These are phyloP conservation scores for Cryptococcus sp. DNA, from an alignment of 1,284 basidiomycete species.

Conservation along the genomic window DNA sequence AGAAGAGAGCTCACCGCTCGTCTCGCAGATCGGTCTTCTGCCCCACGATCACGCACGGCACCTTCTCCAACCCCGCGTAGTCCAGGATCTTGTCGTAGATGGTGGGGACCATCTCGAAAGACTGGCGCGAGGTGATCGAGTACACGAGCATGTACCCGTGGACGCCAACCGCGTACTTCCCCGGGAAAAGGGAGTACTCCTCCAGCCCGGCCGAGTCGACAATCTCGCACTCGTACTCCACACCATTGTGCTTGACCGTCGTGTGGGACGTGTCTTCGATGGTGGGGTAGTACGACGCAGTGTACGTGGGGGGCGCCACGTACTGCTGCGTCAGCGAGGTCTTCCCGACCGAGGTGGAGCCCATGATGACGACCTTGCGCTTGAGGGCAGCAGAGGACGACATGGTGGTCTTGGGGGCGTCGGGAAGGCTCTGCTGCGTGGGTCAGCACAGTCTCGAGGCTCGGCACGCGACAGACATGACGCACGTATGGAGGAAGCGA, in stretches of 20 bases:
- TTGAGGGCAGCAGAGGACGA: constrained; percentile 51
- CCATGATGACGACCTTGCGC: constrained; percentile 78
- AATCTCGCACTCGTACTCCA: constrained; percentile 92
- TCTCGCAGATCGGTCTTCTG: constrained; percentile 83
- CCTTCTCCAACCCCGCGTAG: constrained; percentile 81
- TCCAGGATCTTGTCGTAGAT: constrained; percentile 97
- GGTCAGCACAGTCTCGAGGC: background rate
- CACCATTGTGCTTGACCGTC: constrained; percentile 74
- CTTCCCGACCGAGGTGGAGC: constrained; percentile 76
- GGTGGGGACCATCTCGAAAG: constrained; percentile 94
- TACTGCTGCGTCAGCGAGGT: constrained; percentile 72
- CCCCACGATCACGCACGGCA: constrained; percentile 95
- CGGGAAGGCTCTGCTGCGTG: background rate
- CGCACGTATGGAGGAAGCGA: background rate
- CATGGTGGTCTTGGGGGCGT: constrained; percentile 8
- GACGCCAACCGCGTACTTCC: constrained; percentile 76
- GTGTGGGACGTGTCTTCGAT: constrained; percentile 89
- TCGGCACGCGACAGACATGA: background rate
- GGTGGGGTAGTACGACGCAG: constrained; percentile 88
- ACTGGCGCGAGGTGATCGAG: constrained; percentile 84
- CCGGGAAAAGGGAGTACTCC: constrained; percentile 77
- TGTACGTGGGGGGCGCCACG: constrained; percentile 62
- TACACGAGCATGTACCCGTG: constrained; percentile 90
- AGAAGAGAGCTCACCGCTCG: constrained; percentile 35
- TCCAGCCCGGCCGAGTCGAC: constrained; percentile 97